Base-by-base conservation (phyloP, 2,329 filamentous ascomycete genomes). In the Arthrobotrys sphaeroides region DNA sequence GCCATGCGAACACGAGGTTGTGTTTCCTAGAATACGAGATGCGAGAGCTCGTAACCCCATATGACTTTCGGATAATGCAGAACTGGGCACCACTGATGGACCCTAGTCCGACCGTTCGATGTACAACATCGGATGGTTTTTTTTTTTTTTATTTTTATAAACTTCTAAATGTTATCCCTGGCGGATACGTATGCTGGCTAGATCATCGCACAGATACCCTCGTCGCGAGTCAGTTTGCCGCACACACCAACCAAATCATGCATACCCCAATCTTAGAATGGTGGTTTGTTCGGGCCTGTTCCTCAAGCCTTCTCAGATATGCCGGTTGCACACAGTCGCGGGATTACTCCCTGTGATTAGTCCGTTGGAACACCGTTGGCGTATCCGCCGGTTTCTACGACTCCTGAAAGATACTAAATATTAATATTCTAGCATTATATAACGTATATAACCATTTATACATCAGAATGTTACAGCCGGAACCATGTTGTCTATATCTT, bases 161-260 rank as follows among this genome's bases (percentile, higher is more conserved):
- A 18, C 18, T 51, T 40, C 13, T 1, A 16, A 40, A 10, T 22
- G n/a, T 28, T 47, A 31, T 5, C 24, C 49, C 24, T 9, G 49
- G 6, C n/a, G 9, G 9, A 26, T 20, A n/a, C n/a, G n/a, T 26
- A 62, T n/a, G 28, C 40, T 31, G n/a, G 28, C 31, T 60, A 5
- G 53, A 69, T 69, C 53, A 47, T 47, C 51, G n/a, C 33, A 49
- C 61, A 55, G 43, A 55, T 22, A 74, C 62, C 70, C 70, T 74
- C 61, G 70, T 74, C 62, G 26, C 49, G 20, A 74, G 59, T 47
- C 45, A 16, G 33, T 62, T 74, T 74, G 70, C 70, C 70, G 70
- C 70, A 74, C 70, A 74, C 70, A 74, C 61, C 18, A 13, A n/a
- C 18, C 28, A 16, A 38, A 55, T 38, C 22, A 6, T 38, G 16